Evolutionary conservation across 495 filamentous ascomycete genomes (phyloP).

Genomic region (Podospora bellae-mahoneyi): DNA sequence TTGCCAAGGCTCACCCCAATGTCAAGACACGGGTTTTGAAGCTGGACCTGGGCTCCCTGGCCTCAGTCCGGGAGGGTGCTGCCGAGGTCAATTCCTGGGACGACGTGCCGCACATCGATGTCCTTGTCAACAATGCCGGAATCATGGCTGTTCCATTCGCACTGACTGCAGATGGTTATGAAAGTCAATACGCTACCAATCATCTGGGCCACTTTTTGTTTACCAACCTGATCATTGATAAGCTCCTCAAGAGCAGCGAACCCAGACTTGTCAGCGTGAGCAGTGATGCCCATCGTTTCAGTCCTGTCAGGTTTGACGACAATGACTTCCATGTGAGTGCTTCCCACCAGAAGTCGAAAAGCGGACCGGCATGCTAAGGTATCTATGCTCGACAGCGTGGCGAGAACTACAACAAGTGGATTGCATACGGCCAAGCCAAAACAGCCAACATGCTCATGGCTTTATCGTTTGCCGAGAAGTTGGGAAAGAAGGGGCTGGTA

Average conservation of each 20-base stretch:
- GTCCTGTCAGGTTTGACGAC: slow-evolving; percentile 47
- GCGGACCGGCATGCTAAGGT: neutral
- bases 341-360: slow-evolving; percentile 16
- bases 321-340: slow-evolving; percentile 38
- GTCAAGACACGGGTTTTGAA: slow-evolving; percentile 31
- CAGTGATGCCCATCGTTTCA: slow-evolving; percentile 46
- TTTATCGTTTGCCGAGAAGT: slow-evolving; percentile 41
- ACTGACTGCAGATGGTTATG: slow-evolving; percentile 58
- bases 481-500: slow-evolving; percentile 30
- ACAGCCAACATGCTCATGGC: slow-evolving; percentile 53
- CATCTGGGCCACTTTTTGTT: slow-evolving; percentile 67
- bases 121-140: slow-evolving; percentile 69
- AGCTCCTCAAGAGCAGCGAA: slow-evolving; percentile 32
- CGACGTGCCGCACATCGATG: slow-evolving; percentile 48
- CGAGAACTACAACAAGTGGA: slow-evolving; percentile 47
- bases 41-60: slow-evolving; percentile 46
- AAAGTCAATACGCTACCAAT: slow-evolving; percentile 68
- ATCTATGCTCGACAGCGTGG: slow-evolving; percentile 33
- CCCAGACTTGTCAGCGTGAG: slow-evolving; percentile 40
- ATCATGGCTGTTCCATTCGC: slow-evolving; percentile 54
- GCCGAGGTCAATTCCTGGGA: slow-evolving; percentile 34
- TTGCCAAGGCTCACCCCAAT: slow-evolving; percentile 20
- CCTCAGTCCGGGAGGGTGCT: slow-evolving; percentile 41
- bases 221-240: slow-evolving; percentile 57
- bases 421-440: slow-evolving; percentile 50